Evolutionary conservation across 2,329 filamentous ascomycete species (phyloP).

Genomic region (Botrytis galanthina): DNA sequence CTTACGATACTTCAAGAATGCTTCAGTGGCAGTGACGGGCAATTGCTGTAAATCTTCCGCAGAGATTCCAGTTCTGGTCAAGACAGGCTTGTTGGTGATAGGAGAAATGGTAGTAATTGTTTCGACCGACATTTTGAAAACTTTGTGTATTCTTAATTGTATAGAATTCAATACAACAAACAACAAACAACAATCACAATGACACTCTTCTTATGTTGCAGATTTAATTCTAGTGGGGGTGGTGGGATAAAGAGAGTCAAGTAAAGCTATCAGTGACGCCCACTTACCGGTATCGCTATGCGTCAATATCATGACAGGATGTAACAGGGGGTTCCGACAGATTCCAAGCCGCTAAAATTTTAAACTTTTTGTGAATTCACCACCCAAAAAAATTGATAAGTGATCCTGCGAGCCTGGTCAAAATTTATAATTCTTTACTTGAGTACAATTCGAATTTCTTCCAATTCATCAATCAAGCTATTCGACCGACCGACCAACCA

Average conservation of each 20-base stretch:
- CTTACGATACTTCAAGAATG: constrained; percentile 74
- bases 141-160: background rate
- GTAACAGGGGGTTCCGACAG: constrained; percentile 6
- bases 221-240: constrained; percentile 9
- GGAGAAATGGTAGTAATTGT: constrained; percentile 80
- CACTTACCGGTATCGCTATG: background rate
- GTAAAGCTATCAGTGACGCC: constrained; percentile 15
- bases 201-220: constrained; percentile 7
- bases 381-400: background rate
- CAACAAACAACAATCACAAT: background rate
- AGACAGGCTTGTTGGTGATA: constrained; percentile 78
- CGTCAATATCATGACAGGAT: constrained; percentile 8
- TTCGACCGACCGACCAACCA: background rate
- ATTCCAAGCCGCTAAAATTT: constrained; percentile 15
- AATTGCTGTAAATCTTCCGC: constrained; percentile 67
- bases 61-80: constrained; percentile 74
- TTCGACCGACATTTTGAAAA: constrained; percentile 58
- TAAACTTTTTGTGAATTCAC: background rate
- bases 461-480: constrained; percentile 15
- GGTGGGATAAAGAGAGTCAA: constrained; percentile 6
- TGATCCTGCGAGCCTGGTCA: constrained; percentile 10
- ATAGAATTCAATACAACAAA: constrained; percentile 7
- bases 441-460: background rate
- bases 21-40: constrained; percentile 68
- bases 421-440: background rate